Evolutionary conservation across 108 stramenopile genomes (phyloP), one percentile per base, ranked within the genome.

Genomic region (Aureococcus anophagefferens): DNA sequence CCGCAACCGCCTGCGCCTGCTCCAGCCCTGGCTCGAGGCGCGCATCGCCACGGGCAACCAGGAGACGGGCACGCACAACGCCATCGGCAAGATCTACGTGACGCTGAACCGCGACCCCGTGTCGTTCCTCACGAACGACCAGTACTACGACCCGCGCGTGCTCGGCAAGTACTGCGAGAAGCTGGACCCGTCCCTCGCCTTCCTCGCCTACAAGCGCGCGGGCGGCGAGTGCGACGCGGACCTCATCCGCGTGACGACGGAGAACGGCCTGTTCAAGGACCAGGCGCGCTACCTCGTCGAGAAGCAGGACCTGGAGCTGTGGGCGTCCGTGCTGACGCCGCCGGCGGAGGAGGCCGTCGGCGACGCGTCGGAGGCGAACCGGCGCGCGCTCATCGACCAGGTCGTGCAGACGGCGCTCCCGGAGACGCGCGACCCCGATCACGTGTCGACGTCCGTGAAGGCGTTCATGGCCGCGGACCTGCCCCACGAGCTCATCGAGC

Each of bases 71-170:
- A 97, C 96, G 25, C 99, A 99, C 93, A 98, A 99, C 72, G 96
- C 97, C 62, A 89, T 99, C 35, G 99, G 99, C 76, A 99, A 99
- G 96, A 99, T 99, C 85, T 98, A 98, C 90, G 92, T 99, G 63
- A 95, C 95, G 33, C 84, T 97, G 72, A 99, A 99, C 85, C 89
- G 91, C 70, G 99, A 99, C 74, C 97, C 99, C 17, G 90, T 93
- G 81, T 86, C 91, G 28, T 99, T 97, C 86, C 83, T 99, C 76
- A 74, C 89, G 35, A 98, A 98, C 91, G 98, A 99, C 88, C 97
- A 97, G 94, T 99, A 98, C 77, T 99, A 99, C 87, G 97, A 99
- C 74, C 96, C 99, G 29, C 90, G 90, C 74, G 99, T 97, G 44
- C 80, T 99, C 40, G 99, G 99, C 72, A 90, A 90, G 72, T 99